Percentiles rank a stretch among this genome's conserved stretches.
Conservation (phyloP, 1,139 yeast genomes). For the Saccharomyces hybrid region DNA sequence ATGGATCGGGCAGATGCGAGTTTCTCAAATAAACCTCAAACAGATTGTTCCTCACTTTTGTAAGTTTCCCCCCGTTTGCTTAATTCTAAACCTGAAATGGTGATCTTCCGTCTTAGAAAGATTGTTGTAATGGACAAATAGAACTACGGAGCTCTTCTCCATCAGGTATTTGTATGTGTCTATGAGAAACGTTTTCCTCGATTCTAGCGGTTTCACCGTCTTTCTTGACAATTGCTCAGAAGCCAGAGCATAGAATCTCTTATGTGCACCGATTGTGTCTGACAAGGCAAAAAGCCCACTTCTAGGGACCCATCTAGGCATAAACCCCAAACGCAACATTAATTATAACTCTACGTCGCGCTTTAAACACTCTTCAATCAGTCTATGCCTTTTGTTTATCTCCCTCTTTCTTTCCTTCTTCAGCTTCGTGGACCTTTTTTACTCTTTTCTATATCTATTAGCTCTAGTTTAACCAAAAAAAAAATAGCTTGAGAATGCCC, state of each 20-base stretch:
- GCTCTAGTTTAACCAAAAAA: not conserved
- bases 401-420: not conserved
- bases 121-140: constrained; percentile 80
- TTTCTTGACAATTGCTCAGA: not conserved
- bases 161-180: constrained; percentile 70
- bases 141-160: constrained; percentile 57
- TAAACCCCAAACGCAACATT: not conserved
- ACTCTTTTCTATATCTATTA: too few relatives aligned
- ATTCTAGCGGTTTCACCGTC: constrained; percentile 46
- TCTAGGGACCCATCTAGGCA: not conserved
- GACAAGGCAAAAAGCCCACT: not conserved
- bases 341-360: not conserved
- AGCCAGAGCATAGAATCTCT: not conserved
- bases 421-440: not conserved
- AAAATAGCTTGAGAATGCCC: too few relatives aligned
- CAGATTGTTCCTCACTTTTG: constrained; percentile 58
- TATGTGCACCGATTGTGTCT: not conserved
- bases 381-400: not conserved
- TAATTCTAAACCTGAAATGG: constrained; percentile 53
- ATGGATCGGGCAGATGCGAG: constrained; percentile 65
- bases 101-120: constrained; percentile 62
- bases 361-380: not conserved
- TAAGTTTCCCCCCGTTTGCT: constrained; percentile 58
- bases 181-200: constrained; percentile 77
- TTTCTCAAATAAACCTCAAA: constrained; percentile 74